Evolutionary conservation across 2,329 filamentous ascomycete species (phyloP), one percentile per base, ranked within the genome.

Genomic region (Sclerotinia trifoliorum): DNA sequence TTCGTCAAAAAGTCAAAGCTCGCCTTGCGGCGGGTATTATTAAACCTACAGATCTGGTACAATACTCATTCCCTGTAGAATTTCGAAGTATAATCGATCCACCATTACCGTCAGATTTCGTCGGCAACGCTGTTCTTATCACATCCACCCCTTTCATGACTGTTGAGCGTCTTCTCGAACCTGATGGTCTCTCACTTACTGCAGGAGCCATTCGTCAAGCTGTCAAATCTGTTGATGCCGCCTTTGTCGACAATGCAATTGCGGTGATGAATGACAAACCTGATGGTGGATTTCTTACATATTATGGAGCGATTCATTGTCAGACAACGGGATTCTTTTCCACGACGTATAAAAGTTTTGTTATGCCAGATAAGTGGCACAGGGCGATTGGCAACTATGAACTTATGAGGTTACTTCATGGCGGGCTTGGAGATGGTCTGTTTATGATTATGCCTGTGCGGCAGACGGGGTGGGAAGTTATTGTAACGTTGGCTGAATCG

Each of bases 21-120:
- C 55, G 55, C n/a, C 3, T 57, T 26, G 35, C 35, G 35, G 55
- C 55, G 17, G 55, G 35, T 10, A 26, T 42, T 13, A 2, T 57
- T 1, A 42, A 24, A 13, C 19, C 35, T 1, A 19, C 11, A 3
- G 55, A 57, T n/a, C 21, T 39, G 1, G 35, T 57, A 24, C 55
- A 26, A 42, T 57, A 57, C 35, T 42, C 55, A 11, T 57, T 57
- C n/a, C 55, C 55, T 26, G 21, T 42, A 17, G 55, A 57, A 57
- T 57, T 10, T 13, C 35, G 55, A 26, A 42, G 24, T 17, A 57
- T 19, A 1, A 57, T 57, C 35, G 6, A 57, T 42, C 55, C 35
- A 24, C 55, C 55, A 8, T 42, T 57, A 10, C n/a, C 35, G 7
- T 42, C 35, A 13, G 55, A 42, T 26, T 57, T 24, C 6, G 13